Conservation (phyloP, 176 grass and related monocot genomes). For the Saccharum spontaneum region DNA sequence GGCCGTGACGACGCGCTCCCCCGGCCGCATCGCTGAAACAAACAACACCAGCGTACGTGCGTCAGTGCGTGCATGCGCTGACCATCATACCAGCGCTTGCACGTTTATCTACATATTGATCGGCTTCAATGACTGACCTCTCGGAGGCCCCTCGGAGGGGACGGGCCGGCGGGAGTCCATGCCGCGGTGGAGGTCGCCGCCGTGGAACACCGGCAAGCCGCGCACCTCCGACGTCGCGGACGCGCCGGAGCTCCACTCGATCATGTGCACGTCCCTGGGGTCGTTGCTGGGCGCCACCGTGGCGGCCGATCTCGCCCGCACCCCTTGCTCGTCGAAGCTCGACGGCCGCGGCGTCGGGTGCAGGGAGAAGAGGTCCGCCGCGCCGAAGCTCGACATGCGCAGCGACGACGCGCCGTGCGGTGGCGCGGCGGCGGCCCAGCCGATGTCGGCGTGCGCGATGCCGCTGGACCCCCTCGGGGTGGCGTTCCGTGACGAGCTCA, state of each 20-base stretch:
- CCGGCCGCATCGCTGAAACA: not conserved
- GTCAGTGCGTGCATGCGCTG: too few species aligned
- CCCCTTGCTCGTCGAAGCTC: conserved; percentile 36
- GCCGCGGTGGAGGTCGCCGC: conserved; percentile 40
- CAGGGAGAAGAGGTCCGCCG: conserved; percentile 74
- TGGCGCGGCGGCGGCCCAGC: conserved; percentile 11
- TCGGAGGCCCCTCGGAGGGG: conserved; percentile 38
- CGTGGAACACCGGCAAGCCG: conserved; percentile 65
- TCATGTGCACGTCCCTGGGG: conserved; percentile 60
- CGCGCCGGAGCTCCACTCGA: conserved; percentile 71
- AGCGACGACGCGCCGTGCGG: not conserved
- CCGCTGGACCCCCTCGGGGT: conserved; percentile 65
- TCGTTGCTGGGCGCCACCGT: conserved; percentile 41
- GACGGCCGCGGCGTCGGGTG: conserved; percentile 59
- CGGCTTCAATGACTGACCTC: conserved; percentile 37
- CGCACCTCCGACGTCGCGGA: conserved; percentile 59
- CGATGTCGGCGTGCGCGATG: conserved; percentile 53
- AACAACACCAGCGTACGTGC: not conserved
- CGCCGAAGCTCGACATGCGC: conserved; percentile 66
- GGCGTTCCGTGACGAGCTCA: conserved; percentile 76
- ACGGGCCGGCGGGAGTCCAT: conserved; percentile 58
- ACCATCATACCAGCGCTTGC: not conserved
- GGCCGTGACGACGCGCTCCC: conserved; percentile 38
- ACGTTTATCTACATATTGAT: not conserved
- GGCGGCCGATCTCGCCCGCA: conserved; percentile 28